Percentiles rank a stretch among this genome's conserved stretches.
phyloP scores from a whole-genome alignment of 1,284 basidiomycete species.

The Grifola frondosa region DNA sequence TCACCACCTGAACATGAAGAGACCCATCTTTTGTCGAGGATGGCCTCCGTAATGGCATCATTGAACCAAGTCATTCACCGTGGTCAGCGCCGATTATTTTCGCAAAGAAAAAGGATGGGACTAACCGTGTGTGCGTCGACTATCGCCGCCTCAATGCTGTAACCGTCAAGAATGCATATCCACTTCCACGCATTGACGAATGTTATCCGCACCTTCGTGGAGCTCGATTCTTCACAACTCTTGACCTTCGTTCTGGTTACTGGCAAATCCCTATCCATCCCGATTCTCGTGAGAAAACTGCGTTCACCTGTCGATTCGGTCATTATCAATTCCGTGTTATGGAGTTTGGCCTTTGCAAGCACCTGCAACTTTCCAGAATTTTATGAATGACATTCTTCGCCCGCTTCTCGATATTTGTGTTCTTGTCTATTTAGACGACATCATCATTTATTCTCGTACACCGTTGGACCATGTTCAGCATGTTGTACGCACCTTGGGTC shows the following conservation, averaged over 20 bases:
- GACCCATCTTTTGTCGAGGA: background rate
- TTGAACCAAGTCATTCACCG: background rate
- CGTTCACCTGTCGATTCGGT: constrained; percentile 35
- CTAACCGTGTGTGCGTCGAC: constrained; percentile 38
- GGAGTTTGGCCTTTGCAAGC: constrained; percentile 31
- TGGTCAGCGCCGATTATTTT: constrained; percentile 26
- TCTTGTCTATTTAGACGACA: constrained; percentile 25
- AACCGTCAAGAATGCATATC: constrained; percentile 11
- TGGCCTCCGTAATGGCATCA: background rate
- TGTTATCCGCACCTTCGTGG: constrained; percentile 1
- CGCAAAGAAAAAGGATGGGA: constrained; percentile 44
- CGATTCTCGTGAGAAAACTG: constrained; percentile 43
- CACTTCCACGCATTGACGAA: constrained; percentile 5
- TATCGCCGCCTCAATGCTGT: constrained; percentile 41
- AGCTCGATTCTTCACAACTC: constrained; percentile 1
- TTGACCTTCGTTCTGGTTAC: too few relatives aligned
- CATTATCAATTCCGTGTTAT: constrained; percentile 38
- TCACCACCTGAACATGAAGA: background rate
- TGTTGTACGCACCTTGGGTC: too few relatives aligned
- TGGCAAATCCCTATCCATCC: too few relatives aligned
- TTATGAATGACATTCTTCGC: constrained; percentile 24
- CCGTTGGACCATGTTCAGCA: constrained; percentile 26
- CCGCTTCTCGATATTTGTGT: constrained; percentile 17
- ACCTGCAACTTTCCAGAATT: constrained; percentile 24
- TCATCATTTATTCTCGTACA: constrained; percentile 21